phyloP scores from a whole-genome alignment of 495 filamentous ascomycete species.

The Penicillium cinerascens region DNA sequence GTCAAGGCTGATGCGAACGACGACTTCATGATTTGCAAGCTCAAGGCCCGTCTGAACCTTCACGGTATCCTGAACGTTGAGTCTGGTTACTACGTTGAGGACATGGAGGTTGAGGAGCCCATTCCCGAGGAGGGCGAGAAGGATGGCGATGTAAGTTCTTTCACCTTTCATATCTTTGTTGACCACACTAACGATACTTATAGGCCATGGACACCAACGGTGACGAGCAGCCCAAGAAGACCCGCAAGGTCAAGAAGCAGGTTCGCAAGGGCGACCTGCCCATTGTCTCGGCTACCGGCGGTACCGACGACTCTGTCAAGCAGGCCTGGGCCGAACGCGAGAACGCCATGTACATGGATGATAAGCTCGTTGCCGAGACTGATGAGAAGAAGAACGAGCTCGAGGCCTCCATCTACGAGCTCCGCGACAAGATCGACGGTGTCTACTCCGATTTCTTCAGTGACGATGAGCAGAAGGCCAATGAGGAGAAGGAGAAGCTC shows the following conservation, averaged over 20 bases:
- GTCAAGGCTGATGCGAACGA: conserved; percentile 83
- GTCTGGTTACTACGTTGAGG: conserved; percentile 96
- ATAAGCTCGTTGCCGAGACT: conserved; percentile 97
- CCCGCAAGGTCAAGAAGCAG: conserved; percentile 98
- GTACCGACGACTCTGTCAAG: conserved; percentile 67
- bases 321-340: conserved; percentile 72
- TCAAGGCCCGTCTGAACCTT: conserved; percentile 96
- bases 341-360: conserved; percentile 88
- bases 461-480: conserved; percentile 44
- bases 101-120: conserved; percentile 96
- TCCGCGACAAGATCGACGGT: conserved; percentile 89
- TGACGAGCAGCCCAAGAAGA: conserved; percentile 83
- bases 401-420: conserved; percentile 93
- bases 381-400: conserved; percentile 99
- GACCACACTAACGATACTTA: conserved; percentile 11
- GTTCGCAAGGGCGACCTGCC: conserved; percentile 96
- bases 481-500: conserved; percentile 79
- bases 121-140: conserved; percentile 65
- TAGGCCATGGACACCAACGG: conserved; percentile 91
- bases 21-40: conserved; percentile 99
- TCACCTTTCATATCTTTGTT: background rate
- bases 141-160: conserved; percentile 66
- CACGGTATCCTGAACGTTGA: conserved; percentile 97
- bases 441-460: conserved; percentile 82
- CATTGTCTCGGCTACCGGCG: conserved; percentile 75